These are phyloP conservation scores for Phytopythium mirpurense DNA, from an alignment of 352 stramenopile species.

Conservation along the genomic window DNA sequence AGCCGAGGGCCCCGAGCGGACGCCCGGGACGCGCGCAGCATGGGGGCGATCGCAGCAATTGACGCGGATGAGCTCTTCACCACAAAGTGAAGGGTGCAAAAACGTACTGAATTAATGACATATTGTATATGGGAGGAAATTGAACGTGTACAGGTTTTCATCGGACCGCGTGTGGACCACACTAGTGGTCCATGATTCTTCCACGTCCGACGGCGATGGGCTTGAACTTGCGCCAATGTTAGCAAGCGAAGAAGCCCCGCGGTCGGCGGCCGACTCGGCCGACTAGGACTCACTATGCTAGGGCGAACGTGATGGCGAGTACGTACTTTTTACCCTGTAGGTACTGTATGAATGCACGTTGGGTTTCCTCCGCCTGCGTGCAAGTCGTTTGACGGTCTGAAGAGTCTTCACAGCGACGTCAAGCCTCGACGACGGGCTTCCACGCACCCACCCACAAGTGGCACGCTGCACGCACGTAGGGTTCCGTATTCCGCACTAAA, in stretches of 20 bases:
- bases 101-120: too few relatives aligned
- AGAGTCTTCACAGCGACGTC: too few relatives aligned
- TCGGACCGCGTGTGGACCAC: not conserved
- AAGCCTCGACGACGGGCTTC: too few relatives aligned
- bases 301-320: not conserved
- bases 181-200: not conserved
- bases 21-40: not conserved
- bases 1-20: slow-evolving; percentile 9
- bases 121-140: too few relatives aligned
- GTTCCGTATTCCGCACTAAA: not conserved
- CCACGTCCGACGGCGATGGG: not conserved
- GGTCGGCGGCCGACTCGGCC: too few relatives aligned
- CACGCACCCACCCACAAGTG: not conserved
- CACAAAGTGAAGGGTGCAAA: too few relatives aligned
- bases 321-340: not conserved
- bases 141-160: too few relatives aligned
- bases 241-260: not conserved
- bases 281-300: not conserved
- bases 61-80: too few relatives aligned
- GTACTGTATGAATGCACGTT: too few relatives aligned
- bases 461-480: too few relatives aligned
- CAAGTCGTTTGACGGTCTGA: too few relatives aligned
- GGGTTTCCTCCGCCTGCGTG: not conserved
- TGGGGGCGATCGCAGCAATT: not conserved
- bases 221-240: slow-evolving; percentile 2